Evolutionary conservation across 2,329 filamentous ascomycete genomes (phyloP).

Genomic region (Colletotrichum liaoningense): DNA sequence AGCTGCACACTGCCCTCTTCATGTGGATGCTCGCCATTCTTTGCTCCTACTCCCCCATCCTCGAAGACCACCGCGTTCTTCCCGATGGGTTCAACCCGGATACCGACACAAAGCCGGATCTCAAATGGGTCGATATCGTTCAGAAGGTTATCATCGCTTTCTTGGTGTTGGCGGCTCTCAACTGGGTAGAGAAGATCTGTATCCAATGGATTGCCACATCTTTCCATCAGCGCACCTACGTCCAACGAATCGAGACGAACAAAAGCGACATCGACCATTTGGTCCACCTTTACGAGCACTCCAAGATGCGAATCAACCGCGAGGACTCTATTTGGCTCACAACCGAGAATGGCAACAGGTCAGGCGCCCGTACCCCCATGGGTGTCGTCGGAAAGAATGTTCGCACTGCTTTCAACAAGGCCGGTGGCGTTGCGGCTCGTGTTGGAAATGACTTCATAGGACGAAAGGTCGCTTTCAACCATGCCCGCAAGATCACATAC

Average conservation of each 20-base stretch:
- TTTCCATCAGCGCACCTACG: conserved; percentile 92
- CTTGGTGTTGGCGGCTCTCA: conserved; percentile 84
- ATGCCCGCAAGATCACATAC: conserved; percentile 86
- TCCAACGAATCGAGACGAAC: conserved; percentile 90
- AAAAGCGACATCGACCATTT: conserved; percentile 83
- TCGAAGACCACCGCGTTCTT: conserved; percentile 68
- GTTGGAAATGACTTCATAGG: conserved; percentile 95
- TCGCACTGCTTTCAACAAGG: conserved; percentile 79
- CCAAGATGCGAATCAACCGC: conserved; percentile 76
- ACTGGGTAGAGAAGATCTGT: conserved; percentile 91
- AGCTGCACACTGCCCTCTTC: conserved; percentile 87
- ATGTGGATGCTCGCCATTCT: conserved; percentile 92
- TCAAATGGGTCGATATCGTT: conserved; percentile 79
- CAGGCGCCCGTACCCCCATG: conserved; percentile 80
- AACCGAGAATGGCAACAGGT: conserved; percentile 50
- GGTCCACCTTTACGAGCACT: conserved; percentile 73
- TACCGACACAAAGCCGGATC: conserved; percentile 53
- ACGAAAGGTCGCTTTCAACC: conserved; percentile 75
- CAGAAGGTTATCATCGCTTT: conserved; percentile 89
- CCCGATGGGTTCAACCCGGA: conserved; percentile 50
- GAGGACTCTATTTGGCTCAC: conserved; percentile 62
- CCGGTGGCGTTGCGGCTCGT: conserved; percentile 86
- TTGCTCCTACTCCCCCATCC: conserved; percentile 86
- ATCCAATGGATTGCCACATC: conserved; percentile 95
- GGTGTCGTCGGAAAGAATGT: conserved; percentile 79